Conservation (phyloP, 768 basidiomycete genomes). For the Boletus barrowsii region DNA sequence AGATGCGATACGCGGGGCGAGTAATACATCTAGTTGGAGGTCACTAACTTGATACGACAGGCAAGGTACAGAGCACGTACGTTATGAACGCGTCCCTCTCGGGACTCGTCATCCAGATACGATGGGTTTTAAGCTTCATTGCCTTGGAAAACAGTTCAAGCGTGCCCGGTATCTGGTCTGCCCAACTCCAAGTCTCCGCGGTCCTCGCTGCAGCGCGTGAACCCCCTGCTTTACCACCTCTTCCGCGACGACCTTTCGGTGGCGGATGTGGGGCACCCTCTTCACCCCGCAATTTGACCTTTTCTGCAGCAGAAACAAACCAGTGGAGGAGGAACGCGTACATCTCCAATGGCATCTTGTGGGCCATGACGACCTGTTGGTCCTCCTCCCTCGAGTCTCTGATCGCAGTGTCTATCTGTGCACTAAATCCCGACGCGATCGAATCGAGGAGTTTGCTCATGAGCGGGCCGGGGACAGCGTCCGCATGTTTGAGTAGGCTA, state of each 20-base stretch:
- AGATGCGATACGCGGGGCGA: conserved; percentile 81
- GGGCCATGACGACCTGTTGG: conserved; percentile 54
- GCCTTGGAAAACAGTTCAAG: conserved; percentile 72
- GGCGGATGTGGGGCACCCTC: conserved; percentile 44
- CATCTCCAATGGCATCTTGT: conserved; percentile 80
- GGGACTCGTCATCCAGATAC: conserved; percentile 87
- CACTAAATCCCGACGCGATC: conserved; percentile 68
- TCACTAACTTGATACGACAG: background rate
- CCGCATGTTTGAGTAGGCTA: conserved; percentile 74
- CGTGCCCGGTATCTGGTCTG: conserved; percentile 66
- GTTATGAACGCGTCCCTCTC: conserved; percentile 85
- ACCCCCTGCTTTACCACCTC: conserved; percentile 53
- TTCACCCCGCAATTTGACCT: conserved; percentile 55
- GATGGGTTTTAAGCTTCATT: conserved; percentile 61
- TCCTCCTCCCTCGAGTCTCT: conserved; percentile 71
- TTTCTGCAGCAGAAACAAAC: conserved; percentile 83
- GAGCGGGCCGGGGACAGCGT: conserved; percentile 54
- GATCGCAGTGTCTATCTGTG: conserved; percentile 69
- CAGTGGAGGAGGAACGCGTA: conserved; percentile 91
- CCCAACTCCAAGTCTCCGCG: conserved; percentile 67
- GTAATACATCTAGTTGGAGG: conserved; percentile 69
- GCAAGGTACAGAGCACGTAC: conserved; percentile 28
- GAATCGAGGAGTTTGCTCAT: conserved; percentile 90
- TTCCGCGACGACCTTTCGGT: conserved; percentile 52
- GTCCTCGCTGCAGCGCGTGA: conserved; percentile 42